phyloP scores from a whole-genome alignment of 306 rosid species.

The Betula pendula region DNA sequence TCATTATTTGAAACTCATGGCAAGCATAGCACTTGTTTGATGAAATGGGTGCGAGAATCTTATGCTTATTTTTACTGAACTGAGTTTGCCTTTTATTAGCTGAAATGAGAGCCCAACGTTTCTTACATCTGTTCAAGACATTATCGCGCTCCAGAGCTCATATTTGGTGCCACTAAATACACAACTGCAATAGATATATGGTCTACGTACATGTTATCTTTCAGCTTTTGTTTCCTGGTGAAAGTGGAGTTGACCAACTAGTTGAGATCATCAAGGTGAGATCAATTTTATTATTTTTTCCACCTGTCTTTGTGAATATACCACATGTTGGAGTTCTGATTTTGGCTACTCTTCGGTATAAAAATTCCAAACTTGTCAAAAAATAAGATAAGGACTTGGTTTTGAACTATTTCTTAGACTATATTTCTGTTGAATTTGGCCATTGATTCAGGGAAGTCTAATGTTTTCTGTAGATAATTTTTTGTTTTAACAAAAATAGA shows the following conservation, averaged over 20 bases:
- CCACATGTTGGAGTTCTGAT: background rate
- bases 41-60: background rate
- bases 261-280: conserved; percentile 47
- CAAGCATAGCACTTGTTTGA: background rate
- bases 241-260: conserved; percentile 99
- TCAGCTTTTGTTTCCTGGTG: conserved; percentile 98
- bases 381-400: background rate
- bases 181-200: too few relatives aligned
- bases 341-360: background rate
- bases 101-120: too few relatives aligned
- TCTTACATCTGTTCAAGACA: too few relatives aligned
- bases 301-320: background rate
- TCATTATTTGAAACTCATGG: background rate
- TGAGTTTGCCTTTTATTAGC: too few relatives aligned
- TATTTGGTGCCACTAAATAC: too few relatives aligned
- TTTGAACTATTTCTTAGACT: background rate
- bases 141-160: too few relatives aligned
- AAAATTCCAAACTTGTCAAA: conserved; percentile 6
- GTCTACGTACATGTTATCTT: too few relatives aligned
- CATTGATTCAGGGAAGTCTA: background rate
- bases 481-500: background rate
- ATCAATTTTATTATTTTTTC: background rate
- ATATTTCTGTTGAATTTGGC: conserved; percentile 5
- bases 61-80: background rate
- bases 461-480: background rate